Evolutionary conservation across 495 filamentous ascomycete species (phyloP).

Genomic region (Aspergillus haitiensis): DNA sequence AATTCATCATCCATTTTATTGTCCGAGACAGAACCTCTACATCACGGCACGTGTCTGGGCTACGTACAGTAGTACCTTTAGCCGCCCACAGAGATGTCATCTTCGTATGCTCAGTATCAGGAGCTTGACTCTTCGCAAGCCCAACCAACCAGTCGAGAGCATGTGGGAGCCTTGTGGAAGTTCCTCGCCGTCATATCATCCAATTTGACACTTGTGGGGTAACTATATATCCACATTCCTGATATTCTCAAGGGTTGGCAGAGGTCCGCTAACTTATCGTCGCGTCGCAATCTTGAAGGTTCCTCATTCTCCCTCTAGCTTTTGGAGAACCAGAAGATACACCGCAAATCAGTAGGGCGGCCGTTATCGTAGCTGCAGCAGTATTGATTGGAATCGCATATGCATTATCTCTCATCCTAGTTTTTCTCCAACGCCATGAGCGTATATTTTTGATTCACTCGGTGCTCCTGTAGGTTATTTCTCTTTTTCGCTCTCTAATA

Average conservation of each 20-base stretch:
- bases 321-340: constrained; percentile 23
- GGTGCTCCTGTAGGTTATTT: constrained; percentile 29
- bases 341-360: constrained; percentile 20
- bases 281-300: constrained; percentile 19
- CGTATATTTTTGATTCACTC: constrained; percentile 31
- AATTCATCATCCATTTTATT: neutral
- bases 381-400: constrained; percentile 33
- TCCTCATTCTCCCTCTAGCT: constrained; percentile 34
- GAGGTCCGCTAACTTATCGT: constrained; percentile 3
- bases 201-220: constrained; percentile 32
- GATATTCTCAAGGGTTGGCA: neutral
- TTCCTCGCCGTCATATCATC: constrained; percentile 17
- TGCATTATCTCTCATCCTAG: constrained; percentile 26
- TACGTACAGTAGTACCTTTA: neutral
- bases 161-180: constrained; percentile 4
- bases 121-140: constrained; percentile 9
- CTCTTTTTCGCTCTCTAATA: neutral
- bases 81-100: neutral
- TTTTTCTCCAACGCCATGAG: constrained; percentile 26
- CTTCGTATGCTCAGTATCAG: constrained; percentile 13
- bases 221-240: neutral
- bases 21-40: neutral
- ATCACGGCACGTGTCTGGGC: neutral
- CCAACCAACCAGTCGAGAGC: constrained; percentile 5
- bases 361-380: constrained; percentile 23